Conservation (phyloP, 2,329 filamentous ascomycete species). For the Neoarthrinium moseri region DNA sequence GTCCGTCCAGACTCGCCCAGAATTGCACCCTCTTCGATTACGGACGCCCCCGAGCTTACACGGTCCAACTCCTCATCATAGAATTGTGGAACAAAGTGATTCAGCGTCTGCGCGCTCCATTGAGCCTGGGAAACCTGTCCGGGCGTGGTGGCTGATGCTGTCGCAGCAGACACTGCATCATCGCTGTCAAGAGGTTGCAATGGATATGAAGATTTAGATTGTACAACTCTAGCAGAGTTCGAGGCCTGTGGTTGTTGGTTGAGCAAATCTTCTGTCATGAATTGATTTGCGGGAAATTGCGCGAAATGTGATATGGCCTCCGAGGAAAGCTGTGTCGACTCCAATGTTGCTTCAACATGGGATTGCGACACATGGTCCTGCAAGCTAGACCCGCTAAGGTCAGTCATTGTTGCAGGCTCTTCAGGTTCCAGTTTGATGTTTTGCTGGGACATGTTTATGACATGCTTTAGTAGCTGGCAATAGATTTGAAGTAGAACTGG, state of each 20-base stretch:
- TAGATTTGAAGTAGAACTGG: no score
- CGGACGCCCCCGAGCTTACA: background rate
- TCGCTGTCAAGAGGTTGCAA: no score
- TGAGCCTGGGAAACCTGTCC: no score
- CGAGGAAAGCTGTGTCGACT: background rate
- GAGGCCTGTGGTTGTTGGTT: background rate
- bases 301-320: slow-evolving; percentile 1
- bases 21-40: background rate
- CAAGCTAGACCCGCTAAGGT: no score
- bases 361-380: no score
- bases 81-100: slow-evolving; percentile 1
- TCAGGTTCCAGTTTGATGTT: no score
- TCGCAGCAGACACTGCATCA: background rate
- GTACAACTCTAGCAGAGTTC: background rate
- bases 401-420: no score
- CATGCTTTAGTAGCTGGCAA: no score
- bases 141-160: background rate
- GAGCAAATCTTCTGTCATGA: background rate
- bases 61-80: slow-evolving; percentile 1
- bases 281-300: background rate
- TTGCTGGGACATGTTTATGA: no score
- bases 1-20: slow-evolving; percentile 3
- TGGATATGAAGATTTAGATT: background rate
- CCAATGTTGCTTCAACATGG: no score
- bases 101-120: slow-evolving; percentile 1